phyloP scores from a whole-genome alignment of 371 early-diverging fungal species.

The Lichtheimia corymbifera region DNA sequence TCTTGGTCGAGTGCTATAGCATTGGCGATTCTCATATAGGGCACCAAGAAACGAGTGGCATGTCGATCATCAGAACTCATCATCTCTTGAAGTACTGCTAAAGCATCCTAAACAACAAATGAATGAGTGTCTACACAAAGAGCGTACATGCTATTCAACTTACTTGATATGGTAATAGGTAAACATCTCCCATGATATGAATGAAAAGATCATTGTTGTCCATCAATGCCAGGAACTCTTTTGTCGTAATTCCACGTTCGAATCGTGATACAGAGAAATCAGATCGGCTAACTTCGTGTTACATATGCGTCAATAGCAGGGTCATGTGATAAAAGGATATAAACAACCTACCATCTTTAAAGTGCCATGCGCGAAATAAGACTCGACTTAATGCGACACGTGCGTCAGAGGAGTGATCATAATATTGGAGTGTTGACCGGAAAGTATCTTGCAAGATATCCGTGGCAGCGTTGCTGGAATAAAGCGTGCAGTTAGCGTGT shows the following conservation, averaged over 20 bases:
- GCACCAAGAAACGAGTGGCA: background rate
- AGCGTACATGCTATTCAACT: constrained; percentile 1
- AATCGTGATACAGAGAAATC: constrained; percentile 29
- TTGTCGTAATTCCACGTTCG: constrained; percentile 14
- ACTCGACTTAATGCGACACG: constrained; percentile 15
- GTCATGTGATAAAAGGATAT: too few species aligned
- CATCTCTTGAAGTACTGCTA: constrained; percentile 1
- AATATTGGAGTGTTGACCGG: constrained; percentile 13
- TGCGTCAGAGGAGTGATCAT: constrained; percentile 6
- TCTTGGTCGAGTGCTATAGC: background rate
- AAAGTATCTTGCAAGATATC: constrained; percentile 3
- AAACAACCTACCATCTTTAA: constrained; percentile 13
- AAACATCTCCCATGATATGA: constrained; percentile 8
- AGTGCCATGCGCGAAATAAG: constrained; percentile 23
- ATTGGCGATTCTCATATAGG: constrained; percentile 4
- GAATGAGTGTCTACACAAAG: background rate
- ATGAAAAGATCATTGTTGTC: constrained; percentile 6
- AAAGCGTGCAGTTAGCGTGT: too few species aligned
- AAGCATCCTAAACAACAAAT: constrained; percentile 3
- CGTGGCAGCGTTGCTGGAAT: background rate
- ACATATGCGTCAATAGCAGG: background rate
- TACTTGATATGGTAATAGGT: constrained; percentile 4
- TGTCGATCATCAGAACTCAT: background rate
- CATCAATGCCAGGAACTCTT: constrained; percentile 14
- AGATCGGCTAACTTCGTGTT: constrained; percentile 9